Evolutionary conservation across 768 basidiomycete genomes (phyloP), one percentile per base, ranked within the genome.

Genomic region (Boletus rufocinnamomeus): DNA sequence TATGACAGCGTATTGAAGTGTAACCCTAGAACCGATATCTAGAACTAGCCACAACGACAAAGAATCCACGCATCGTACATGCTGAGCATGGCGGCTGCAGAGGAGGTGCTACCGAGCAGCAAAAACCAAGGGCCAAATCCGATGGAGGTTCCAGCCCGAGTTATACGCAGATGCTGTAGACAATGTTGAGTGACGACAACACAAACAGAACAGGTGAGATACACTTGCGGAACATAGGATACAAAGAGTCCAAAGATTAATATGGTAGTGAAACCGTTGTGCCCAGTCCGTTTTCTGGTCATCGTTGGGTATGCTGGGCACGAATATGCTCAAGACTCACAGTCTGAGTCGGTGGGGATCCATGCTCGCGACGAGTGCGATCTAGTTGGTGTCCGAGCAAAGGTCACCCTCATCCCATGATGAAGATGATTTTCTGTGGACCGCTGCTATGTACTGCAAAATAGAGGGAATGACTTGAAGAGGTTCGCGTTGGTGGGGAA

Each of bases 71-170:
- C 9, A 16, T 55, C 83, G 52, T 64, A 91, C 86, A 96, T 85
- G 70, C 96, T 97, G 50, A 95, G 76, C 82, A 95, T 83, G 1
- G 83, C 90, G 0, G 91, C 86, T 3, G 91, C 88, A 14, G 87
- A 84, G 17, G 90, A 91, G 0, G 90, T 92, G 61, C 87, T 88
- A 8, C 97, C 97, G 0, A 98, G 83, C 7, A 98, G 78, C 35
- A 98, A 76, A 68, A 91, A 98, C 83, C 90, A 88, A n/a, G 95
- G 93, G 60, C 91, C 94, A 62, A 98, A 86, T 0, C 97, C 97
- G 63, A 95, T 87, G 0, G 90, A 93, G 0, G 93, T 88, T 40
- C 84, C 81, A 25, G 85, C 80, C 50, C 78, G 70, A 66, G 96
- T 89, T 63, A 97, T 97, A 8, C 93, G 82, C 53, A 85, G 75